A percentile compares a stretch with the other conserved stretches of the same genome.
These are phyloP conservation scores for Boletus edulis DNA, from an alignment of 768 basidiomycete species.

Conservation along the genomic window DNA sequence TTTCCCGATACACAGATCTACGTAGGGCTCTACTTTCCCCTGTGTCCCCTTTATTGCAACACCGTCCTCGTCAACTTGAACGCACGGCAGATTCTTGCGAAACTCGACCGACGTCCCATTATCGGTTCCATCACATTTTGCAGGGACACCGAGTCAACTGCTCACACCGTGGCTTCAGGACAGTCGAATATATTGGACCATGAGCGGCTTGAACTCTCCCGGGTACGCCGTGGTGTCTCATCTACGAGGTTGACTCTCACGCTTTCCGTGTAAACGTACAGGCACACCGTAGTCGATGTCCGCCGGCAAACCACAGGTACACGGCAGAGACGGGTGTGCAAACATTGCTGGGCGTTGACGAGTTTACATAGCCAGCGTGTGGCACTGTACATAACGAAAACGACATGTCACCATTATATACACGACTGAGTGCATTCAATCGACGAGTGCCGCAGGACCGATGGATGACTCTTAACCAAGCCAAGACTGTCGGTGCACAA, in stretches of 20 bases:
- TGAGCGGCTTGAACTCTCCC: neutral
- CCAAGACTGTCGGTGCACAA: too few species aligned
- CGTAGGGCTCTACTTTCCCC: slow-evolving; percentile 23
- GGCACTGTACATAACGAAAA: neutral
- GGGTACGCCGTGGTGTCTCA: neutral
- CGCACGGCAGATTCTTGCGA: slow-evolving; percentile 19
- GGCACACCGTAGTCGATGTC: slow-evolving; percentile 1
- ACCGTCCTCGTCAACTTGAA: slow-evolving; percentile 33
- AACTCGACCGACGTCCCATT: slow-evolving; percentile 6
- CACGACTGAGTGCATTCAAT: neutral
- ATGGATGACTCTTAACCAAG: too few species aligned
- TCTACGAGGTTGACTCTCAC: too few species aligned
- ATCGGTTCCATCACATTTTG: slow-evolving; percentile 4
- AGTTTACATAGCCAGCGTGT: neutral
- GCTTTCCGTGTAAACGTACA: neutral
- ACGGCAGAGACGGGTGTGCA: slow-evolving; percentile 13
- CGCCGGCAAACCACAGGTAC: neutral
- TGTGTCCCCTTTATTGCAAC: slow-evolving; percentile 32
- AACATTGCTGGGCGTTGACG: neutral
- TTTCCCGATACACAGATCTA: slow-evolving; percentile 19
- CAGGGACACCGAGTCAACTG: neutral
- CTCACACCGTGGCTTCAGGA: neutral
- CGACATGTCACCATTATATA: neutral
- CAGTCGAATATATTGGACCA: neutral
- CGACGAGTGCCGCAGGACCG: neutral